A percentile compares a stretch with the other conserved stretches of the same genome.
phyloP scores from a whole-genome alignment of 768 basidiomycete species.

The Lactifluus echinatus region DNA sequence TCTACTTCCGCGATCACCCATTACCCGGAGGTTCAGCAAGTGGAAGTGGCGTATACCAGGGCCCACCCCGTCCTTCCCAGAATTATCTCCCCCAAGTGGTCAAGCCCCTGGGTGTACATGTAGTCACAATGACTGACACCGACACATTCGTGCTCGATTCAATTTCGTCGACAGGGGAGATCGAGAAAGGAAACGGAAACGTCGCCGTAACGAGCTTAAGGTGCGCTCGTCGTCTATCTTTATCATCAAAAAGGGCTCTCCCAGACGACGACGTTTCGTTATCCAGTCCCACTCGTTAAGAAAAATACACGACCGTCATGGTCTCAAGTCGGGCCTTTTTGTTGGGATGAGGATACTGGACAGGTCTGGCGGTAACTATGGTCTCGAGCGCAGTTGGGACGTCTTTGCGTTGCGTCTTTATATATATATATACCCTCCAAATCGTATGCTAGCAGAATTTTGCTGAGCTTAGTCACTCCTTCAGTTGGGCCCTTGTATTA shows the following conservation, averaged over 20 bases:
- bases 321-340: neutral
- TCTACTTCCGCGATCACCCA: conserved; percentile 8
- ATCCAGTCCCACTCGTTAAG: too few species aligned
- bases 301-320: too few species aligned
- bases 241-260: too few species aligned
- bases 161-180: neutral
- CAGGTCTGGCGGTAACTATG: neutral
- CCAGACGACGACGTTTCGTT: too few species aligned
- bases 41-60: neutral
- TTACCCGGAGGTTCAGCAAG: neutral
- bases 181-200: neutral
- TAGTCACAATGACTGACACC: neutral
- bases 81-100: neutral
- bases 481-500: too few species aligned
- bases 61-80: neutral
- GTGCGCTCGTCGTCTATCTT: too few species aligned
- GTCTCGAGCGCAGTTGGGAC: neutral
- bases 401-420: too few species aligned
- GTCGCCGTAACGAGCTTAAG: too few species aligned
- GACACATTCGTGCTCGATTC: neutral
- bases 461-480: too few species aligned
- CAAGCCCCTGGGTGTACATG: neutral
- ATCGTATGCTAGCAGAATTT: too few species aligned
- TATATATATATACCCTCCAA: too few species aligned
- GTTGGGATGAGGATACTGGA: too few species aligned